phyloP scores from a whole-genome alignment of 2,329 filamentous ascomycete genomes.

The Colletotrichum sp. region DNA sequence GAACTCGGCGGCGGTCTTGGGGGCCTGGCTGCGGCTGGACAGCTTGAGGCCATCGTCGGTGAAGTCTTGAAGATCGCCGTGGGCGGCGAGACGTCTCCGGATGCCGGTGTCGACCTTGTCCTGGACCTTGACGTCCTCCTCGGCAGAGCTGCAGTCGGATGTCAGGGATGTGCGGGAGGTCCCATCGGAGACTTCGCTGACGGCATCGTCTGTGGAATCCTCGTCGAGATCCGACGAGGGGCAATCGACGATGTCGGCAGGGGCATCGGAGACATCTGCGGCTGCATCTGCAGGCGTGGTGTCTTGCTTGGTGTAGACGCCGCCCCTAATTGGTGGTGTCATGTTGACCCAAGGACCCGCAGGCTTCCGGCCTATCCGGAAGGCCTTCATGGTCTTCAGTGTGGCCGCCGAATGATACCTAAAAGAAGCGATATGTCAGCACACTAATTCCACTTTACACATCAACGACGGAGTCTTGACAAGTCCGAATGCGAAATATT shows the following conservation, averaged over 20 bases:
- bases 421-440: conserved; percentile 31
- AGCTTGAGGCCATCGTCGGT: background rate
- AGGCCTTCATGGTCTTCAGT: conserved; percentile 62
- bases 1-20: conserved; percentile 30
- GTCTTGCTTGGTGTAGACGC: conserved; percentile 37
- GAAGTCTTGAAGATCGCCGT: background rate
- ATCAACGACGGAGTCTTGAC: background rate
- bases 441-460: conserved; percentile 20
- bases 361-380: conserved; percentile 62
- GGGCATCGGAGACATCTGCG: background rate
- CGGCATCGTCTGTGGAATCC: conserved; percentile 16
- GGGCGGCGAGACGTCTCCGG: conserved; percentile 8
- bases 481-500: conserved; percentile 5
- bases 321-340: conserved; percentile 63
- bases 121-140: background rate
- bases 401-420: conserved; percentile 64
- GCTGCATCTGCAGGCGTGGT: conserved; percentile 4
- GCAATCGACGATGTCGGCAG: conserved; percentile 6
- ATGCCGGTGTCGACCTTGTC: conserved; percentile 1
- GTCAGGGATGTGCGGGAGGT: conserved; percentile 22
- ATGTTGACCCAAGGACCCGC: conserved; percentile 61
- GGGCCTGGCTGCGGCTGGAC: conserved; percentile 2
- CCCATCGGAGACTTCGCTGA: conserved; percentile 9
- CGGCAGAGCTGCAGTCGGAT: conserved; percentile 17
- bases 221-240: conserved; percentile 17